Percentiles rank a stretch among this genome's conserved stretches.
phyloP scores from a whole-genome alignment of 345 rosid species.

The Populus ilicifolia region DNA sequence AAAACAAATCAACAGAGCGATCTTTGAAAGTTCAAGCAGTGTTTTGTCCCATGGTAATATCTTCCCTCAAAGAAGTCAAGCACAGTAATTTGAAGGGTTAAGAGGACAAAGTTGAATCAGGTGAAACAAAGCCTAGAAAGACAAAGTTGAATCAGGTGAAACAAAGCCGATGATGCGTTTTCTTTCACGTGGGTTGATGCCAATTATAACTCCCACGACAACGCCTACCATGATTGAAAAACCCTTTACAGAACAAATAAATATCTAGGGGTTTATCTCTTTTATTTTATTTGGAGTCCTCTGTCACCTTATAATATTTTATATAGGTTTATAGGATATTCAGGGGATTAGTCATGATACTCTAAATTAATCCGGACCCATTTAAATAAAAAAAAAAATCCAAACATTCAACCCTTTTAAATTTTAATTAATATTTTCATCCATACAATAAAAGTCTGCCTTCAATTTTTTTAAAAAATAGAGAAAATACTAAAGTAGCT shows the following conservation, averaged over 20 bases:
- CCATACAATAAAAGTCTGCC: too few relatives aligned
- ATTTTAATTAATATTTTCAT: too few relatives aligned
- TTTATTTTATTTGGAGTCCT: too few relatives aligned
- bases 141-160: slow-evolving; percentile 16
- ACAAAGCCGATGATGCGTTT: slow-evolving; percentile 6
- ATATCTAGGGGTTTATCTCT: too few relatives aligned
- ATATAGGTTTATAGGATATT: too few relatives aligned
- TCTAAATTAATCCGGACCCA: too few relatives aligned
- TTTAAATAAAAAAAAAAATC: too few relatives aligned
- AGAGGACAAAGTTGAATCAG: slow-evolving; percentile 13
- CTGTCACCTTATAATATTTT: too few relatives aligned
- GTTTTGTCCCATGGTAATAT: neutral
- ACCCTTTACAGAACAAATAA: neutral
- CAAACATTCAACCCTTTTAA: neutral
- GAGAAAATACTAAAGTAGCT: neutral
- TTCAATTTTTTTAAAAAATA: too few relatives aligned
- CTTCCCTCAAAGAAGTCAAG: neutral
- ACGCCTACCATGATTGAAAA: slow-evolving; percentile 12
- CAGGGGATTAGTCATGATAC: too few relatives aligned
- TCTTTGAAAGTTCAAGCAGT: neutral
- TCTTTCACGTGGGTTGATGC: slow-evolving; percentile 35
- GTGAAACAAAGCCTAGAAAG: slow-evolving; percentile 11
- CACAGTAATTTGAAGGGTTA: neutral
- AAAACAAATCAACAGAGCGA: neutral
- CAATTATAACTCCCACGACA: slow-evolving; percentile 22